A percentile compares a stretch with the other conserved stretches of the same genome.
These are phyloP conservation scores for Paxillus rubicundulus DNA, from an alignment of 768 basidiomycete species.

Conservation along the genomic window DNA sequence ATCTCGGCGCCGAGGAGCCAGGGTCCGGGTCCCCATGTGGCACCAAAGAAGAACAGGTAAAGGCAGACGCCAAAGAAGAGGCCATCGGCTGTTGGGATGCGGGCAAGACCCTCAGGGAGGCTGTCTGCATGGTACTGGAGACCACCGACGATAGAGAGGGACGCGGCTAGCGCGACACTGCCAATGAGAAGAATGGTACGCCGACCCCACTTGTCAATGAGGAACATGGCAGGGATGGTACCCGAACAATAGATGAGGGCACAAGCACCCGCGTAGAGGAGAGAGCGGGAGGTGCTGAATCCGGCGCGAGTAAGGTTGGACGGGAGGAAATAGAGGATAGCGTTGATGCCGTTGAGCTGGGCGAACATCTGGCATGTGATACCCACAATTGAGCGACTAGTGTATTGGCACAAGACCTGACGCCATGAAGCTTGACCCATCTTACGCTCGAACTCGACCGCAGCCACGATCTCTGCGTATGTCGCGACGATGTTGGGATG, in stretches of 20 bases:
- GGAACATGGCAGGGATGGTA: slow-evolving; percentile 52
- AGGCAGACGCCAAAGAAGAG: slow-evolving; percentile 46
- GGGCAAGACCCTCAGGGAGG: slow-evolving; percentile 33
- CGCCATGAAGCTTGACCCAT: slow-evolving; percentile 44
- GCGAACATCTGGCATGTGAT: slow-evolving; percentile 55
- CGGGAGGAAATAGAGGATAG: slow-evolving; percentile 57
- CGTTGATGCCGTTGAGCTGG: slow-evolving; percentile 56
- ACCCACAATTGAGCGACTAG: slow-evolving; percentile 48
- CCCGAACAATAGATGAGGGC: slow-evolving; percentile 48
- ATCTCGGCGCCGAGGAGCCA: slow-evolving; percentile 55
- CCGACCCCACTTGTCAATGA: slow-evolving; percentile 53
- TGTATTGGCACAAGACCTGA: slow-evolving; percentile 50
- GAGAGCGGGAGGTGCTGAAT: slow-evolving; percentile 41
- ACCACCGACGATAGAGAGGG: slow-evolving; percentile 49
- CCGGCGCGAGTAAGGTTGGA: slow-evolving; percentile 51
- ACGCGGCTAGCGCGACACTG: slow-evolving; percentile 40
- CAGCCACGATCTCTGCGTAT: slow-evolving; percentile 41
- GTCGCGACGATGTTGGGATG: slow-evolving; percentile 43
- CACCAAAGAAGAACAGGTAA: slow-evolving; percentile 60
- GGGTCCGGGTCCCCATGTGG: slow-evolving; percentile 54
- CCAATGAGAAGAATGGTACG: slow-evolving; percentile 49
- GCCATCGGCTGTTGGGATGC: slow-evolving; percentile 34
- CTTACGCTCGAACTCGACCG: slow-evolving; percentile 38
- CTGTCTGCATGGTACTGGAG: slow-evolving; percentile 46
- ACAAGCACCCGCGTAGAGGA: slow-evolving; percentile 47